phyloP scores from a whole-genome alignment of 306 rosid genomes.

The Cicer cuneatum region DNA sequence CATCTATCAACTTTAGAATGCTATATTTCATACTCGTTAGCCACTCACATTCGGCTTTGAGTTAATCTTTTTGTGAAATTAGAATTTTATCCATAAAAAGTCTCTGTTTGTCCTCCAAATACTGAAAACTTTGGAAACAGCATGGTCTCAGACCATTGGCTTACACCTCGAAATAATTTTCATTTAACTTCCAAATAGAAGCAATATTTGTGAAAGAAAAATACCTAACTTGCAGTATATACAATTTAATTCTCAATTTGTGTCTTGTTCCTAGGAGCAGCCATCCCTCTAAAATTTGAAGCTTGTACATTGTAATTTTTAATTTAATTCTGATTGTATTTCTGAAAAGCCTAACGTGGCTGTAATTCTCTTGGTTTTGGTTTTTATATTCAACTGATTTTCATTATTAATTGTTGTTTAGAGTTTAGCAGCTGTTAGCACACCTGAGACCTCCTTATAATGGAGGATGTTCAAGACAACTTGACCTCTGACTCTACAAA shows the following conservation, averaged over 20 bases:
- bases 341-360: constrained; percentile 3
- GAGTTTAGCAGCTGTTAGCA: constrained; percentile 50
- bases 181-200: background rate
- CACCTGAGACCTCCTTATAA: constrained; percentile 48
- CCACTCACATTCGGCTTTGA: background rate
- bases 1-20: constrained; percentile 3
- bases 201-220: background rate
- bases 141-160: background rate
- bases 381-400: constrained; percentile 36
- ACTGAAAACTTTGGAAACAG: background rate
- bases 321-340: constrained; percentile 26
- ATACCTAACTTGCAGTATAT: constrained; percentile 7
- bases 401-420: constrained; percentile 43
- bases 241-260: constrained; percentile 19
- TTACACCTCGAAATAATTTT: background rate
- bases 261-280: constrained; percentile 8
- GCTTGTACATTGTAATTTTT: background rate
- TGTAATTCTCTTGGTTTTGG: constrained; percentile 18
- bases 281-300: constrained; percentile 31
- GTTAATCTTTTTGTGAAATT: constrained; percentile 20
- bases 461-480: constrained; percentile 71
- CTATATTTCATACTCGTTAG: background rate
- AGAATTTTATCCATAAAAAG: constrained; percentile 30
- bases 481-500: constrained; percentile 47
- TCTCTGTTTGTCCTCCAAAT: constrained; percentile 6